Evolutionary conservation across 768 basidiomycete genomes (phyloP).

Genomic region (Naganishia vishniacii): DNA sequence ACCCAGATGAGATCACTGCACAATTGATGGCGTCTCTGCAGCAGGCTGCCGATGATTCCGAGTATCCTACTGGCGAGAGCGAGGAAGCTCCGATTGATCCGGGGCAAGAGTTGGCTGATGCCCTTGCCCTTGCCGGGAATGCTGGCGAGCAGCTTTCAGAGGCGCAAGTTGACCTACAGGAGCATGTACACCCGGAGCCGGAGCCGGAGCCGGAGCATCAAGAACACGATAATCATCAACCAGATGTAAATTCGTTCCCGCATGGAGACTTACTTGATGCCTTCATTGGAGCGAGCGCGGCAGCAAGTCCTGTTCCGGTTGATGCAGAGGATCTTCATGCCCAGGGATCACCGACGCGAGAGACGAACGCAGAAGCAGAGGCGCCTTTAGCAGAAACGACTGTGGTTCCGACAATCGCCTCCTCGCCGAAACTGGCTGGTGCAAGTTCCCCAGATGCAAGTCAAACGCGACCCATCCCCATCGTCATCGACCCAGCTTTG

Average conservation of each 20-base stretch:
- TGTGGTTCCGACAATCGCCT: too few relatives aligned
- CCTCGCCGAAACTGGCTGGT: too few relatives aligned
- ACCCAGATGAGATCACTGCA: background rate
- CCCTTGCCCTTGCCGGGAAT: background rate
- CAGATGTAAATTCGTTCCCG: background rate
- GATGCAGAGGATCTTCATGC: too few relatives aligned
- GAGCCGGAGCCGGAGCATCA: too few relatives aligned
- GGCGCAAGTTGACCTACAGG: background rate
- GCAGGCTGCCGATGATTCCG: constrained; percentile 1
- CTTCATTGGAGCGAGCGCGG: constrained; percentile 1
- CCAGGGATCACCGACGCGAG: background rate
- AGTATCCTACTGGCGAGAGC: background rate
- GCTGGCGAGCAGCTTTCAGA: background rate
- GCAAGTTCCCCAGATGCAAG: too few relatives aligned
- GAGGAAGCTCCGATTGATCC: background rate
- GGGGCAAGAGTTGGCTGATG: background rate
- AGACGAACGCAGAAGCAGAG: background rate
- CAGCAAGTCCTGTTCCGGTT: background rate
- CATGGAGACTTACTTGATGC: constrained; percentile 4
- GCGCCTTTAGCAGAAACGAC: background rate
- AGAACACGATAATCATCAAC: background rate
- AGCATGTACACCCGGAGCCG: too few relatives aligned
- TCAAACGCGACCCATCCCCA: background rate
- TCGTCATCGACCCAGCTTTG: background rate
- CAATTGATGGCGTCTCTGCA: constrained; percentile 15